These are phyloP conservation scores for Brettanomyces naardenensis DNA, from an alignment of 805 yeast species.

Conservation along the genomic window DNA sequence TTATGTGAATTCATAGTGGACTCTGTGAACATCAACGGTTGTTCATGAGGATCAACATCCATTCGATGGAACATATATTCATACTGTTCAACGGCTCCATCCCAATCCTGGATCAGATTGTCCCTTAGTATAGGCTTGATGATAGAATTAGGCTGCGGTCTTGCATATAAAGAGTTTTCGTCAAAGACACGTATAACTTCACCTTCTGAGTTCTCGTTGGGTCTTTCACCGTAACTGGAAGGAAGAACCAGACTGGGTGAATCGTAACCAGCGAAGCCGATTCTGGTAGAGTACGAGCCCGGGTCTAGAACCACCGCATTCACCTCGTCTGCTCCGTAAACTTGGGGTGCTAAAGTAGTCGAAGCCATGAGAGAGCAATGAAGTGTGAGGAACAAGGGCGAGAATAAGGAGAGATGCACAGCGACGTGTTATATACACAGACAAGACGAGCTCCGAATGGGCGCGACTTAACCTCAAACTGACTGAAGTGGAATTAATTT, in stretches of 20 bases:
- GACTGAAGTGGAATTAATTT: too few species aligned
- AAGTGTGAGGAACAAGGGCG: too few species aligned
- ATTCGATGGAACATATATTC: constrained; percentile 47
- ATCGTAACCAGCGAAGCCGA: constrained; percentile 92
- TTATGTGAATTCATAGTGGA: constrained; percentile 73
- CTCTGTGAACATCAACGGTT: constrained; percentile 78
- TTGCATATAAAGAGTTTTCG: constrained; percentile 24
- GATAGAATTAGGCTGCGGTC: constrained; percentile 43
- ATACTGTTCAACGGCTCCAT: constrained; percentile 72
- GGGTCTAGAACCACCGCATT: constrained; percentile 89
- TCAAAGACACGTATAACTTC: constrained; percentile 14
- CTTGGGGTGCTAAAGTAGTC: constrained; percentile 36
- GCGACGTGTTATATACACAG: not conserved
- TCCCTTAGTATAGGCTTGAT: constrained; percentile 53
- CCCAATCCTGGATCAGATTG: constrained; percentile 75
- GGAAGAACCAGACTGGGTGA: constrained; percentile 72
- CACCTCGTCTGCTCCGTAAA: constrained; percentile 72
- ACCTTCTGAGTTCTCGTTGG: constrained; percentile 11
- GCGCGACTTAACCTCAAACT: too few species aligned
- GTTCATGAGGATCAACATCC: constrained; percentile 48
- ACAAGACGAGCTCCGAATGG: too few species aligned
- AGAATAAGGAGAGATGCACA: not conserved
- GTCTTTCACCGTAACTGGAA: constrained; percentile 39
- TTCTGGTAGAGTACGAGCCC: constrained; percentile 75
- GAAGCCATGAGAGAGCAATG: constrained; percentile 7